A percentile compares a stretch with the other conserved stretches of the same genome.
Conservation (phyloP, 805 yeast genomes). For the Candida methanosorbosa region DNA sequence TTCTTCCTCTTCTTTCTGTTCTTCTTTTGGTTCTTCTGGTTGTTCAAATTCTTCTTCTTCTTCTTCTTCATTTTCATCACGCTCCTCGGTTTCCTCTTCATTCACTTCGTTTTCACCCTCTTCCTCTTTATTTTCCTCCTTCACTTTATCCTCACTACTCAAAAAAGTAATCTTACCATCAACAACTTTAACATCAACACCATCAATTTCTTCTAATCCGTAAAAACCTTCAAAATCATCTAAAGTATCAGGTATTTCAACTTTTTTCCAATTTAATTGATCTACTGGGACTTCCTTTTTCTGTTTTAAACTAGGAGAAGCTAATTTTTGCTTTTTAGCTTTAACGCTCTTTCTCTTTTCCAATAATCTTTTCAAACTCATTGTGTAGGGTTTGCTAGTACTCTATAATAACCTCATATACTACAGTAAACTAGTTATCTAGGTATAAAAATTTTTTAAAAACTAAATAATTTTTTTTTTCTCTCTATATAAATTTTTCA, state of each 20-base stretch:
- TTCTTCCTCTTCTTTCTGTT: neutral
- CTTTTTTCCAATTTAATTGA: slow-evolving; percentile 67
- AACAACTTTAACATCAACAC: slow-evolving; percentile 72
- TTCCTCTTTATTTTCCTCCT: slow-evolving; percentile 12
- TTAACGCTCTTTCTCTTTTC: neutral
- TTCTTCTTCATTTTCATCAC: slow-evolving; percentile 2
- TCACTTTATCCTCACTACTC: slow-evolving; percentile 27
- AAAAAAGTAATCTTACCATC: slow-evolving; percentile 60
- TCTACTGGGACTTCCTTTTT: slow-evolving; percentile 5
- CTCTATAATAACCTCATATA: too few relatives aligned
- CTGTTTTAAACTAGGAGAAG: too few relatives aligned
- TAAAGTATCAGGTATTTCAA: slow-evolving; percentile 72
- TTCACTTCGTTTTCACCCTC: slow-evolving; percentile 12
- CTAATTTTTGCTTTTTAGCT: too few relatives aligned
- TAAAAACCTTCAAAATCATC: slow-evolving; percentile 87
- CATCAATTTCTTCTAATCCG: slow-evolving; percentile 91
- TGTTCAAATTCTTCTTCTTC: slow-evolving; percentile 1
- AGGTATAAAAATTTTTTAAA: too few relatives aligned
- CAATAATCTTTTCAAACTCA: too few relatives aligned
- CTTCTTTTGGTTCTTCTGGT: neutral
- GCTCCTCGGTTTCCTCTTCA: slow-evolving; percentile 2
- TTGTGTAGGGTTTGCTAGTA: too few relatives aligned
- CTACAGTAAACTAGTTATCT: too few relatives aligned
- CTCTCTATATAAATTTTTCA: too few relatives aligned
- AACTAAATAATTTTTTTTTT: too few relatives aligned